Evolutionary conservation across 116 monocot species (phyloP).

Genomic region (Papilionanthe hybrid): DNA sequence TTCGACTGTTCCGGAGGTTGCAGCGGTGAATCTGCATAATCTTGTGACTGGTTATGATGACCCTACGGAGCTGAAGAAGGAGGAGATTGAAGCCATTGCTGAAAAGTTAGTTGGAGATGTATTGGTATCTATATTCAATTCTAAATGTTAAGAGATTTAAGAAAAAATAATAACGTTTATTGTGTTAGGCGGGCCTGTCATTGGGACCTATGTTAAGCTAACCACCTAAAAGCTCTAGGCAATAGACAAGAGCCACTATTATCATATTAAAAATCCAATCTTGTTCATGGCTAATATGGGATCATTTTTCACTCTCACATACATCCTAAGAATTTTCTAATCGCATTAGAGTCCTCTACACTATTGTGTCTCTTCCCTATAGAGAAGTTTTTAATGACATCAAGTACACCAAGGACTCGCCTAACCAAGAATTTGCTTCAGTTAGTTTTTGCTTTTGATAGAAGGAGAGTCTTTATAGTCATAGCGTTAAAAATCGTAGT

Average conservation of each 20-base stretch:
- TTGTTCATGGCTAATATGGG: too few relatives aligned
- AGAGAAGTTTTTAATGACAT: background rate
- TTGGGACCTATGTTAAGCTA: too few relatives aligned
- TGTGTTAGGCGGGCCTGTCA: too few relatives aligned
- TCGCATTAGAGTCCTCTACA: background rate
- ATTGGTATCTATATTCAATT: background rate
- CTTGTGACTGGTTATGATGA: slow-evolving; percentile 61
- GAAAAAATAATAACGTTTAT: too few relatives aligned
- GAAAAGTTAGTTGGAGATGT: slow-evolving; percentile 33
- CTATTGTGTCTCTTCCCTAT: background rate
- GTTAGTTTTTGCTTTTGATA: background rate
- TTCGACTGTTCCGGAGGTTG: slow-evolving; percentile 66
- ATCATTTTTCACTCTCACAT: too few relatives aligned
- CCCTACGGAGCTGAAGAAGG: slow-evolving; percentile 49
- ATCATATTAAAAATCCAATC: too few relatives aligned
- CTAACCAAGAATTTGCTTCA: background rate
- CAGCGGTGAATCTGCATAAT: slow-evolving; percentile 67
- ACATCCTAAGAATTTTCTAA: background rate
- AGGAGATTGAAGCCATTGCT: slow-evolving; percentile 53
- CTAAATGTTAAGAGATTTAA: too few relatives aligned
- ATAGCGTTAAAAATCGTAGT: background rate
- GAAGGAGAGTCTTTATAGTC: background rate
- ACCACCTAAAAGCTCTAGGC: background rate
- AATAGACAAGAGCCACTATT: too few relatives aligned
- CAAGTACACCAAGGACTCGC: background rate